Evolutionary conservation across 192 early-diverging fungal genomes (phyloP).

Genomic region (Lunasporangiospora selenospora): DNA sequence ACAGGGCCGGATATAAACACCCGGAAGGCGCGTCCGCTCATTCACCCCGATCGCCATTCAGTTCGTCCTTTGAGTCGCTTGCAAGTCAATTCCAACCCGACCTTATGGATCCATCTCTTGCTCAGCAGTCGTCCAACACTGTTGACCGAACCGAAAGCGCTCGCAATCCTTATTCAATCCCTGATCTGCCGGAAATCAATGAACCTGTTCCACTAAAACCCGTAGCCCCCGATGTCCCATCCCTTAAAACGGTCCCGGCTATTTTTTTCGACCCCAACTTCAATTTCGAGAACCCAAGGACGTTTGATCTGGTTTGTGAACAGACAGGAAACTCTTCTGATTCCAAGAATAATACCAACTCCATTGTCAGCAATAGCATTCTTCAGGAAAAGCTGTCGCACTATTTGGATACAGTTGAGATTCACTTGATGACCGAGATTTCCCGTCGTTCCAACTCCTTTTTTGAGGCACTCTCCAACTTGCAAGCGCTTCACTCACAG

Average conservation of each 20-base stretch:
- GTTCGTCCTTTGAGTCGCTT: constrained; percentile 56
- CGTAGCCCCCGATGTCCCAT: constrained; percentile 62
- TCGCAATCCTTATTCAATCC: constrained; percentile 61
- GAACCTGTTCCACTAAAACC: constrained; percentile 47
- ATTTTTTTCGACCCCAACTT: constrained; percentile 90
- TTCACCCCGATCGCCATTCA: constrained; percentile 54
- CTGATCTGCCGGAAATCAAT: constrained; percentile 43
- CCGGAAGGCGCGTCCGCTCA: constrained; percentile 30
- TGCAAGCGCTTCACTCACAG: constrained; percentile 93
- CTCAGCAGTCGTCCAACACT: constrained; percentile 56
- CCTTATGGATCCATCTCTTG: constrained; percentile 39
- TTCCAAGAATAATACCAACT: constrained; percentile 48
- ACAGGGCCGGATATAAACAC: constrained; percentile 53
- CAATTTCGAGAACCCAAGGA: constrained; percentile 88
- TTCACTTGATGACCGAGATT: constrained; percentile 94
- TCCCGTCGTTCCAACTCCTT: constrained; percentile 94
- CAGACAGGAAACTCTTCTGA: constrained; percentile 65
- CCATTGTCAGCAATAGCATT: constrained; percentile 66
- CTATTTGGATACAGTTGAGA: constrained; percentile 93
- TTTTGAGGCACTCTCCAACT: constrained; percentile 91
- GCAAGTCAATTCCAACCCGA: constrained; percentile 33
- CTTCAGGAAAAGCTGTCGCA: constrained; percentile 92
- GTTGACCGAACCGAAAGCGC: constrained; percentile 55
- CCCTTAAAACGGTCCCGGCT: constrained; percentile 83
- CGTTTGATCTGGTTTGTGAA: constrained; percentile 85